A percentile compares a stretch with the other conserved stretches of the same genome.
phyloP scores from a whole-genome alignment of 2,329 filamentous ascomycete species.

The Aspergillus sp. region DNA sequence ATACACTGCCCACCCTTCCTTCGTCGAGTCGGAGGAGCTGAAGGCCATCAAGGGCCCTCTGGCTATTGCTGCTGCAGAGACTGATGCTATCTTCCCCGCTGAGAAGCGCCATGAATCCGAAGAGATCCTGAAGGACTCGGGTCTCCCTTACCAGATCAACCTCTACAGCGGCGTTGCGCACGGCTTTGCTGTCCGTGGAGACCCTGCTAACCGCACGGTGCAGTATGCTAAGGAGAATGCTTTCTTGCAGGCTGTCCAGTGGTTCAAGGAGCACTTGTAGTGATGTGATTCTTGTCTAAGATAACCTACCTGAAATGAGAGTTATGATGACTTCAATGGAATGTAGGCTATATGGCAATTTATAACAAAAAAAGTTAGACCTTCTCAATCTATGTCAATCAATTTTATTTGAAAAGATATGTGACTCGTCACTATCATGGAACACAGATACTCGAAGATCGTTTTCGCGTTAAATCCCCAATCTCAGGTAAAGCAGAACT shows the following conservation, averaged over 20 bases:
- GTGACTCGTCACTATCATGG: no score
- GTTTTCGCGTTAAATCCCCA: no score
- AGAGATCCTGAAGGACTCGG: slow-evolving; percentile 56
- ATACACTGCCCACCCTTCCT: slow-evolving; percentile 25
- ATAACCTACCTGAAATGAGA: no score
- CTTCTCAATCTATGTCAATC: no score
- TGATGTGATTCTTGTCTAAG: not conserved
- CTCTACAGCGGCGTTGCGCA: slow-evolving; percentile 69
- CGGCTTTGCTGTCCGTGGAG: slow-evolving; percentile 70
- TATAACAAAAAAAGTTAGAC: no score
- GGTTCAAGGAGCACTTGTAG: slow-evolving; percentile 50
- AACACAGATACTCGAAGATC: no score
- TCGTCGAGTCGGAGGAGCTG: slow-evolving; percentile 22
- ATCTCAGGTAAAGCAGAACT: no score
- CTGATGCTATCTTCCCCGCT: slow-evolving; percentile 61
- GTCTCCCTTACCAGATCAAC: slow-evolving; percentile 68
- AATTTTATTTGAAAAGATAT: no score
- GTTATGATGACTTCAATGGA: no score
- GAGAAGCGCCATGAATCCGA: slow-evolving; percentile 64
- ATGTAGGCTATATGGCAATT: no score
- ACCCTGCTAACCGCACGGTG: slow-evolving; percentile 56
- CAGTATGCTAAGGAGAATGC: slow-evolving; percentile 75
- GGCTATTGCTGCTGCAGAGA: slow-evolving; percentile 46
- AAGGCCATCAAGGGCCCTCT: slow-evolving; percentile 21
- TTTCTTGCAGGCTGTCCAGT: slow-evolving; percentile 71